Percentiles rank a stretch among this genome's conserved stretches.
Evolutionary conservation across 768 basidiomycete genomes (phyloP).

Genomic region (Kwoniella sp.): DNA sequence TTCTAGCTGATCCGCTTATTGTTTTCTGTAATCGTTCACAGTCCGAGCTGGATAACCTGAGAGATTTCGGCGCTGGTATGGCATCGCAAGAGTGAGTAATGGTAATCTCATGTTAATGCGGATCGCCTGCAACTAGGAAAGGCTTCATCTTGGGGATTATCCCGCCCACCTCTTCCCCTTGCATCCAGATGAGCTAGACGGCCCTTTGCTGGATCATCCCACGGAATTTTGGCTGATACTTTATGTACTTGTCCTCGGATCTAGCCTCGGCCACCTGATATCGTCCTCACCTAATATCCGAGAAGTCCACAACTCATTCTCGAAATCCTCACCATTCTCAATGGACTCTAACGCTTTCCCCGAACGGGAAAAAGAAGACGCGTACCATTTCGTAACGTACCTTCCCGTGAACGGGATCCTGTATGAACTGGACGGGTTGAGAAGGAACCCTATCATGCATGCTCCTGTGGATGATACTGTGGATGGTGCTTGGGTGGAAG

Average conservation of each 20-base stretch:
- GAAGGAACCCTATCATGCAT: slow-evolving; percentile 75
- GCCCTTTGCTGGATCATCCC: no score
- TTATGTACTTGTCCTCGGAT: not conserved
- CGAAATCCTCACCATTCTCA: slow-evolving; percentile 84
- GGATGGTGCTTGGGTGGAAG: slow-evolving; percentile 78
- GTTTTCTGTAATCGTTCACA: no score
- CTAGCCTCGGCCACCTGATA: slow-evolving; percentile 55
- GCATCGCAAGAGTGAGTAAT: slow-evolving; percentile 66
- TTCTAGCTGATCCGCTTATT: not conserved
- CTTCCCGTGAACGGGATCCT: slow-evolving; percentile 77
- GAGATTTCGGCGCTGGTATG: slow-evolving; percentile 79
- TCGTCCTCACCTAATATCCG: slow-evolving; percentile 56
- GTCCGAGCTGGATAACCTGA: slow-evolving; percentile 69
- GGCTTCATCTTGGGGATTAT: no score
- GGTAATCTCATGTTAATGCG: no score
- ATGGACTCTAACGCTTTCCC: slow-evolving; percentile 73
- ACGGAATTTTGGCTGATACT: slow-evolving; percentile 14
- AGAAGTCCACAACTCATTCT: slow-evolving; percentile 84
- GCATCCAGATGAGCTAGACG: no score
- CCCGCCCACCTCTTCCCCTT: no score
- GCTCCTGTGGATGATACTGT: slow-evolving; percentile 66
- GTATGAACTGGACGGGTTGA: slow-evolving; percentile 93
- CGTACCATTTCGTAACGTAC: slow-evolving; percentile 96
- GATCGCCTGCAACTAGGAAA: no score
- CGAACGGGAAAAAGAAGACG: slow-evolving; percentile 69